Evolutionary conservation across 2,329 filamentous ascomycete species (phyloP), one percentile per base, ranked within the genome.

Genomic region (Aspergillus sergii): DNA sequence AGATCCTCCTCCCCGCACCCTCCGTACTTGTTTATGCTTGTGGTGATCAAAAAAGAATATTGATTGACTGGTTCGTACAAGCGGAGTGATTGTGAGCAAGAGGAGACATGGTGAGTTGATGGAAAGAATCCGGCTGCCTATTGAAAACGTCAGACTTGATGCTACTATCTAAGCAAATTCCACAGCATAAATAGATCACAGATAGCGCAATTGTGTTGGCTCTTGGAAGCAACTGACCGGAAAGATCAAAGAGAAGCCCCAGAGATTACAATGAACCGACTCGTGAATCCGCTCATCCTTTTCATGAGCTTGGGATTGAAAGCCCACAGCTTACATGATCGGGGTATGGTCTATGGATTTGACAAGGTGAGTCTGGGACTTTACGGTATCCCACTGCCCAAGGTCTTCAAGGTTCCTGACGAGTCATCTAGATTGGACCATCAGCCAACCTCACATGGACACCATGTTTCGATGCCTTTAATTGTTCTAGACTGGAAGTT

Each of bases 371-470:
- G 58, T 32, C 34, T 16, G 46, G 32, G 16, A 51, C 21, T 41
- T 39, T 51, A 50, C 39, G 2, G n/a, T 39, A 50, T 43, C 30
- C 32, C 53, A 61, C 14, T 23, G 30, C n/a, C 32, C n/a, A 57
- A 48, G n/a, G 39, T 4, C 51, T 58, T 56, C 58, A 56, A 53
- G 16, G 36, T 54, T 43, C 28, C 60, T 65, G 50, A 66, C 55
- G 11, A 63, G 54, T 7, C 36, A 59, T 59, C 39, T 59, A 66
- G 64, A 66, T 66, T 51, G 41, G 59, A 51, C 59, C 64, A 61
- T 65, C 62, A 46, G 43, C 60, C 54, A 65, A 61, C 45, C 64
- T 66, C 54, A 66, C 41, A 41, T 66, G 64, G 64, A 61, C 57
- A 36, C 60, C 64, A 59, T 66, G 64, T 46, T 66, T 64, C 53